Conservation (phyloP, 768 basidiomycete species). For the Amanita fuliginea region DNA sequence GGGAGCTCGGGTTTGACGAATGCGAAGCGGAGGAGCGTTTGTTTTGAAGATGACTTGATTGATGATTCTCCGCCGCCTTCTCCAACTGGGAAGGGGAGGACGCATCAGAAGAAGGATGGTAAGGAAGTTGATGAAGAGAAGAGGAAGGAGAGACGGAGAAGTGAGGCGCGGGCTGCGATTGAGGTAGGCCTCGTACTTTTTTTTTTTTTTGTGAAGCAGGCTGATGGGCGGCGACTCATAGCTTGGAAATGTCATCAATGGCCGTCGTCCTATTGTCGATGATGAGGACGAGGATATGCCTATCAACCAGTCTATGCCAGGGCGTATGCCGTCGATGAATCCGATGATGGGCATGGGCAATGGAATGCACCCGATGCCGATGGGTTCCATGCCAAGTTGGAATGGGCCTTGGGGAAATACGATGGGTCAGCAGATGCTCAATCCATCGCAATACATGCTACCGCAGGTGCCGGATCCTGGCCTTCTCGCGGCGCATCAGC, state of each 20-base stretch:
- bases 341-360: constrained; percentile 32
- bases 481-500: constrained; percentile 71
- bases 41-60: constrained; percentile 46
- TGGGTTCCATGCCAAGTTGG: constrained; percentile 17
- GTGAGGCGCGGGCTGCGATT: constrained; percentile 79
- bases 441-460: constrained; percentile 32
- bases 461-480: constrained; percentile 40
- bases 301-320: constrained; percentile 29
- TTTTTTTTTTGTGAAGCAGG: background rate
- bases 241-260: constrained; percentile 86
- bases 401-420: constrained; percentile 17
- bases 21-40: constrained; percentile 52
- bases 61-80: constrained; percentile 3
- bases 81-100: background rate
- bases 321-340: constrained; percentile 30
- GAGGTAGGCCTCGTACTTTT: constrained; percentile 46
- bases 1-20: constrained; percentile 20
- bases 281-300: constrained; percentile 42
- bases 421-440: constrained; percentile 25
- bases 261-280: constrained; percentile 50
- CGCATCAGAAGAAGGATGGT: constrained; percentile 25
- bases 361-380: constrained; percentile 22
- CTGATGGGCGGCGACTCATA: constrained; percentile 15
- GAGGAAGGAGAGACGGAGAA: constrained; percentile 63
- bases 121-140: constrained; percentile 31